Base-by-base conservation (phyloP, 441 rosid species). In the Melastoma candidum region DNA sequence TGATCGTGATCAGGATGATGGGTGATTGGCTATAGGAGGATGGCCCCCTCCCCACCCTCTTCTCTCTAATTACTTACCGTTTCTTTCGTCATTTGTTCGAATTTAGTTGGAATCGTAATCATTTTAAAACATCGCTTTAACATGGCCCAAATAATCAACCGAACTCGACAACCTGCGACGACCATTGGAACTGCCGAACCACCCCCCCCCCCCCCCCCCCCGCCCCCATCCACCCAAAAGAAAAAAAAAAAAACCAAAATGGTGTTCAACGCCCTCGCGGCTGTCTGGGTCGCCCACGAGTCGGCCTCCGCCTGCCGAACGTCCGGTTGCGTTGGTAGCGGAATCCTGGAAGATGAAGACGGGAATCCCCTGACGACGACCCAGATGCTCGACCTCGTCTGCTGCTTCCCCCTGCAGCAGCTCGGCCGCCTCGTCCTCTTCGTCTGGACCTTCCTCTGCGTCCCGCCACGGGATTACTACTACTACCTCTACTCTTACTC, bases 381-480 rank as follows among this genome's bases (percentile, higher is more conserved):
- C 12, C 83, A 81, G 79, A 75, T 86, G 44, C 56, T 86, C 29
- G 84, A 86, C 65, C 69, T 86, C 43, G 63, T 79, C 8, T 66
- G 80, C 53, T 79, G 83, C 59, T 61, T 73, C 46, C 90, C 88
- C 58, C 65, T 83, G 51, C 71, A 79, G 41, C 86, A 79, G 58
- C 54, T 86, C 65, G 76, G 90, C 56, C 85, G 80, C 57, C 64
- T 83, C 12, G 77, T 76, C 49, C 73, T 79, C 26, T 76, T 69
- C 64, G 54, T 83, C 51, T 83, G 95, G 87, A 73, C 82, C 66
- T 83, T 79, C 12, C 73, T 86, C 59, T 83, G 88, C 66, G 77
- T 79, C 9, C 82, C 95, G 47, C 74, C 78, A 12, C 70, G 74
- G 14, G 83, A 81, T 62, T 73, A 86, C 27, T 76, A 66, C 76